Evolutionary conservation across 1,284 basidiomycete genomes (phyloP).

Genomic region (Irpex lacteus): DNA sequence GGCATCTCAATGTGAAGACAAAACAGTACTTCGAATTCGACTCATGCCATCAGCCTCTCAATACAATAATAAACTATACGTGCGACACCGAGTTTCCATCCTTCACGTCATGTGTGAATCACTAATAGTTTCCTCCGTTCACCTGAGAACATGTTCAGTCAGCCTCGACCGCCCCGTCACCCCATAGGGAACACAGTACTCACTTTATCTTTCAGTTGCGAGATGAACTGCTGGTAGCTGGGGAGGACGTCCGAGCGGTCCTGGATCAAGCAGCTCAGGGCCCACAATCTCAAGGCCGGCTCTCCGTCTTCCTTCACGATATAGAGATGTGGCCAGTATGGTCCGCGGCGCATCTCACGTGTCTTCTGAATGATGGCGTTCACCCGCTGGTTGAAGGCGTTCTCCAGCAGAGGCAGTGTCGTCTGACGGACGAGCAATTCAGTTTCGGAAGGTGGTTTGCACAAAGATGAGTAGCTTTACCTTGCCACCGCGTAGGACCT

Average conservation of each 20-base stretch:
- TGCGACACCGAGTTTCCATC: neutral
- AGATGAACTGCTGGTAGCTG: conserved; percentile 93
- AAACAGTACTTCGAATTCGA: neutral
- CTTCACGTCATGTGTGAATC: neutral
- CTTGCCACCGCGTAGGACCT: conserved; percentile 90
- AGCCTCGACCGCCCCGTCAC: neutral
- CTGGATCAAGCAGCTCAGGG: conserved; percentile 91
- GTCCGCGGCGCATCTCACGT: conserved; percentile 84
- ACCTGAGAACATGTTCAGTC: conserved; percentile 13
- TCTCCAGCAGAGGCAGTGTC: conserved; percentile 87
- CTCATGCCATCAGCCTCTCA: neutral
- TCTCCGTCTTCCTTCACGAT: conserved; percentile 99
- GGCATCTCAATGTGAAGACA: neutral
- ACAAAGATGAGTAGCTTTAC: conserved; percentile 35
- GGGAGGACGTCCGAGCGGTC: conserved; percentile 94
- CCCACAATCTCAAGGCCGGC: conserved; percentile 91
- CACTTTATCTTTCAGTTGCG: conserved; percentile 75
- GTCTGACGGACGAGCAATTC: conserved; percentile 42
- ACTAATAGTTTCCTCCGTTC: conserved; percentile 19
- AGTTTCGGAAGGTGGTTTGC: neutral
- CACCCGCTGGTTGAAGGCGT: conserved; percentile 90
- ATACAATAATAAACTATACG: conserved; percentile 1
- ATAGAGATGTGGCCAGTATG: conserved; percentile 95
- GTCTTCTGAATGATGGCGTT: conserved; percentile 94
- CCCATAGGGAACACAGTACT: conserved; percentile 10